A percentile compares a stretch with the other conserved stretches of the same genome.
Conservation (phyloP, 73 alveolate genomes). For the Tetrahymena elliotti region DNA sequence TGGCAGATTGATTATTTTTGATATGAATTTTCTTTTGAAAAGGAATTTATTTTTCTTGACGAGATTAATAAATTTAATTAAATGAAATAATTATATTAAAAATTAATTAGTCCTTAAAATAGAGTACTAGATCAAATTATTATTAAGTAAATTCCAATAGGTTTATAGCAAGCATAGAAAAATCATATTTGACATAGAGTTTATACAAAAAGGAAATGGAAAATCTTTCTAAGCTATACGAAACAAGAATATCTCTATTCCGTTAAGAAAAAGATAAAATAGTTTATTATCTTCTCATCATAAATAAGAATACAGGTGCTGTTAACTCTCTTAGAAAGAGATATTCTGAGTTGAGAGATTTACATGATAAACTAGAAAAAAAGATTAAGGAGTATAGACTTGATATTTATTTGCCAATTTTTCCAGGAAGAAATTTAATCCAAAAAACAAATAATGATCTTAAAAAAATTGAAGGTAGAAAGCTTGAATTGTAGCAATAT, state of each 20-base stretch:
- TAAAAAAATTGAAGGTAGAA: neutral
- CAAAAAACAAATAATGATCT: neutral
- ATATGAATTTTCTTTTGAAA: neutral
- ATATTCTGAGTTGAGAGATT: neutral
- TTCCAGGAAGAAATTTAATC: neutral
- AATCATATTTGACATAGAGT: neutral
- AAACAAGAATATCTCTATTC: neutral
- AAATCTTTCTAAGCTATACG: neutral
- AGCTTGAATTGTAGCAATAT: neutral
- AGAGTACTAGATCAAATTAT: neutral
- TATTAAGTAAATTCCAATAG: neutral
- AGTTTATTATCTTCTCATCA: neutral
- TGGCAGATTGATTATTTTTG: neutral
- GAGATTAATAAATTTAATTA: neutral
- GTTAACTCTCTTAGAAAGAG: neutral
- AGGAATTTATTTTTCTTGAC: neutral
- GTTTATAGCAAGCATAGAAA: neutral
- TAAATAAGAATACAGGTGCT: neutral
- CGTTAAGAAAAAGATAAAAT: neutral
- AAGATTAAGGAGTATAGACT: neutral
- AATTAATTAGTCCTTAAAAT: neutral
- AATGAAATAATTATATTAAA: neutral
- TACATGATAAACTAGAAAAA: neutral
- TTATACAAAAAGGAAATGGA: neutral
- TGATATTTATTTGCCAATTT: neutral